Base-by-base conservation (phyloP, 495 filamentous ascomycete genomes). In the Talaromyces borbonicus region DNA sequence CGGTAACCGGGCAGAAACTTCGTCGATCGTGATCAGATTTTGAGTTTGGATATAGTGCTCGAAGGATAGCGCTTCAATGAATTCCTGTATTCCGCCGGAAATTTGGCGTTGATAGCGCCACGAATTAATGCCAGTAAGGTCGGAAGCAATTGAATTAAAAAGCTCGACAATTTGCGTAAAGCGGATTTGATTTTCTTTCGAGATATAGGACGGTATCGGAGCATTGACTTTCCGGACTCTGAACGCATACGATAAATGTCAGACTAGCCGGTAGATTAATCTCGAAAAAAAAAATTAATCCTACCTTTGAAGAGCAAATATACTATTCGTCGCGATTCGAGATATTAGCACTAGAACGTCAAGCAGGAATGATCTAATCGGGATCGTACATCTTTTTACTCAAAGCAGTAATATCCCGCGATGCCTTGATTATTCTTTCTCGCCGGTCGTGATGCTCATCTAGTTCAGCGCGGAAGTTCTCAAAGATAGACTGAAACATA, bases 381-480 rank as follows among this genome's bases (percentile, higher is more conserved):
- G 32, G 49, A 23, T 44, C 68, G 68, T 64, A 95, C 92, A 96
- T 93, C 71, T 97, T 97, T 74, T 98, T 98, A 66, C 88, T 95
- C 31, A 86, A 60, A 0, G 85, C 89, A 6, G 93, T 98, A 49
- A 97, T 83, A 65, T 97, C 92, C 31, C 90, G 71, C 11, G 84
- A 88, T 1, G 79, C 79, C 65, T 96, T 97, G 49, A 90, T 86
- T 46, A 95, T 75, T 20, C 84, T 77, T 63, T 95, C 89, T 27
- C 92, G 79, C 9, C 90, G 80, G 64, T 95, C 93, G 52, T 98
- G 85, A 58, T 98, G 90, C 62, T 88, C 80, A 56, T 97, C 93
- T 5, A 98, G 73, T 62, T 96, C 90, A 48, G 81, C 67, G 48
- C 90, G 83, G 57, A 97, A 90, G 24, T 53, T 62, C 57, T 85